Evolutionary conservation across 2,329 filamentous ascomycete species (phyloP), one percentile per base, ranked within the genome.

Genomic region (Cordyceps cicadae): DNA sequence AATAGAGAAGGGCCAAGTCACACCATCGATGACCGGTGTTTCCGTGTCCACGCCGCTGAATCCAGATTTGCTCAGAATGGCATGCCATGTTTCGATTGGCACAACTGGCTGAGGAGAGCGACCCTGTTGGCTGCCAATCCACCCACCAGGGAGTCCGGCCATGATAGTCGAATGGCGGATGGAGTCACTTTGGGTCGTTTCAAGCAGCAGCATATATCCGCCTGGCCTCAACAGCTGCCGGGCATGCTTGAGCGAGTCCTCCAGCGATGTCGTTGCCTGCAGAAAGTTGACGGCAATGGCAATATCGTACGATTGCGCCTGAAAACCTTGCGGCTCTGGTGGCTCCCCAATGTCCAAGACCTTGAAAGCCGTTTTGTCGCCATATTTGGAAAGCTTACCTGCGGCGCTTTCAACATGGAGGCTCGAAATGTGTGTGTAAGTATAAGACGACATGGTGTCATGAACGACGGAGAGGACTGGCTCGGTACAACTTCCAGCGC

Each of bases 61-160:
- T 1, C 62, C 60, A 14, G 26, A 56, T 5, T 49, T 45, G 11
- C 19, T 19, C 6, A 62, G 41, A 15, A 60, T 7, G 15, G 32
- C 21, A 45, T 63, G 37, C 62, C 62, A 63, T n/a, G 61, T 14
- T 3, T 21, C n/a, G 15, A 43, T 21, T 4, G 52, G 48, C 29
- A 63, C 26, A 9, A 19, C 62, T 0, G 65, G 64, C 4, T 50
- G 41, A 11, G 63, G 60, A 24, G 24, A 29, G 0, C 67, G 62
- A 4, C 65, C 66, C 7, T 70, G 66, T 1, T 67, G 62, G 1
- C 53, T 43, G 11, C 66, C 68, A 6, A 68, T 53, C 68, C 70
- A 71, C 70, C 71, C 73, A 14, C 69, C 70, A 0, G 65, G 61
- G 5, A 75, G 59, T 8, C 59, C 62, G 17, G 68, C 68, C 37